Evolutionary conservation across 2,329 filamentous ascomycete species (phyloP).

Genomic region (Penicillium sp.): DNA sequence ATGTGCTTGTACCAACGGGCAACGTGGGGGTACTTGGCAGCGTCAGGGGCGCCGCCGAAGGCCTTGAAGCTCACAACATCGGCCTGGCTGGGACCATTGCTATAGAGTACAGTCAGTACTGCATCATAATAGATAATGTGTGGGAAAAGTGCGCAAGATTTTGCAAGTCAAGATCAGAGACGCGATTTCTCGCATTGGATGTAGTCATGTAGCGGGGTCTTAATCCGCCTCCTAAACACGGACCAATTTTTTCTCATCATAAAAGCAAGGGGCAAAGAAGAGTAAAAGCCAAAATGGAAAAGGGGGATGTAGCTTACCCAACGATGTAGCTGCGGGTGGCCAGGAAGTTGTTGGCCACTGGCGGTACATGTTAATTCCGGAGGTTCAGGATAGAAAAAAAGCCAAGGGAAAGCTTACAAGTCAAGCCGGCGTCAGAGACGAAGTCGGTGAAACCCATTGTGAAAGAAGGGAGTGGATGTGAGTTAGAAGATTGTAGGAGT

Average conservation of each 20-base stretch:
- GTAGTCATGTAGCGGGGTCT: slow-evolving; percentile 81
- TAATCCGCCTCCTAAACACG: slow-evolving; percentile 94
- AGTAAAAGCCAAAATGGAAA: slow-evolving; percentile 4
- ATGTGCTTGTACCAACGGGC: slow-evolving; percentile 99
- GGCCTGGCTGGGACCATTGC: slow-evolving; percentile 75
- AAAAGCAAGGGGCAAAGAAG: slow-evolving; percentile 29
- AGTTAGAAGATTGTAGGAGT: slow-evolving; percentile 6
- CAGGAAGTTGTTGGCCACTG: slow-evolving; percentile 43
- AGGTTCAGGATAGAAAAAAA: slow-evolving; percentile 17
- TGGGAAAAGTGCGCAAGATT: slow-evolving; percentile 1
- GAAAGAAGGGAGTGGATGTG: slow-evolving; percentile 23
- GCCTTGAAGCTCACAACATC: slow-evolving; percentile 96
- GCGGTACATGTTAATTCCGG: slow-evolving; percentile 31
- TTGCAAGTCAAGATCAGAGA: slow-evolving; percentile 55
- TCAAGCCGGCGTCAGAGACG: slow-evolving; percentile 57
- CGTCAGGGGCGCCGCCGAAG: slow-evolving; percentile 67
- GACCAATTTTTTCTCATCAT: slow-evolving; percentile 88
- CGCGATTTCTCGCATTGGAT: slow-evolving; percentile 68
- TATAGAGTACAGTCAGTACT: slow-evolving; percentile 29
- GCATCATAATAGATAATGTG: slow-evolving; percentile 1
- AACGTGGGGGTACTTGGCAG: slow-evolving; percentile 85
- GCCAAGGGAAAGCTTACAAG: slow-evolving; percentile 45
- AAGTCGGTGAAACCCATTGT: slow-evolving; percentile 65
- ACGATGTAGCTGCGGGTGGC: slow-evolving; percentile 70
- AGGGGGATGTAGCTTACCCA: slow-evolving; percentile 56